Conservation (phyloP, 805 yeast genomes). For the Zygoascus tannicola region DNA sequence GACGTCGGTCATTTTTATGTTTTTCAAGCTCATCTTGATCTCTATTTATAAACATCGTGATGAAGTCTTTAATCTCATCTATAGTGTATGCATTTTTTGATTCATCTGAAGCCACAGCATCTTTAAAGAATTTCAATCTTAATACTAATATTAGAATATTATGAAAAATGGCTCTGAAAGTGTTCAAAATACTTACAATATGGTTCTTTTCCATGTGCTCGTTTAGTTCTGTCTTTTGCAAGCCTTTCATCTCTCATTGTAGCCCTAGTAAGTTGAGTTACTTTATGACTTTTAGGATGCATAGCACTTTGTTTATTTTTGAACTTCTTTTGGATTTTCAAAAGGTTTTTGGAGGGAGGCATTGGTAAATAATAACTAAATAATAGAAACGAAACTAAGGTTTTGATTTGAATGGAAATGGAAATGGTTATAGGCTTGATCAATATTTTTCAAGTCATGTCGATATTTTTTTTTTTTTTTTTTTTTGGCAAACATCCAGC, state of each 20-base stretch:
- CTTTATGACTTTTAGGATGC: constrained; percentile 86
- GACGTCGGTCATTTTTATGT: constrained; percentile 55
- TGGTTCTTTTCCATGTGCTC: constrained; percentile 39
- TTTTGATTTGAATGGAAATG: no score
- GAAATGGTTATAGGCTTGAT: no score
- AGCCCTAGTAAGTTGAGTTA: constrained; percentile 78
- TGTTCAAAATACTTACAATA: not conserved
- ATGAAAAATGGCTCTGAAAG: not conserved
- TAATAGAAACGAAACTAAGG: no score
- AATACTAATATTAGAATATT: constrained; percentile 26
- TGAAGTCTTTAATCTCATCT: constrained; percentile 52
- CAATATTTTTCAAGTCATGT: not conserved
- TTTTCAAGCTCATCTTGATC: constrained; percentile 67
- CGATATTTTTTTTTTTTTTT: not conserved
- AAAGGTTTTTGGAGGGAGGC: constrained; percentile 62
- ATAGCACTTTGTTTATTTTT: constrained; percentile 46
- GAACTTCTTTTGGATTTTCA: constrained; percentile 54
- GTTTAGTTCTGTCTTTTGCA: constrained; percentile 44
- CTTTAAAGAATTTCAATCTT: constrained; percentile 52
- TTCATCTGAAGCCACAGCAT: constrained; percentile 38
- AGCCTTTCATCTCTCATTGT: constrained; percentile 72
- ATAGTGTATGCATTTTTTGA: constrained; percentile 35
- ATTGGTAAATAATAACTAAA: constrained; percentile 33
- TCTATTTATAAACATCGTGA: constrained; percentile 48
- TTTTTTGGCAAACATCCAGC: not conserved